Evolutionary conservation across 1,139 yeast genomes (phyloP).

Genomic region (Protomyces gravidus): DNA sequence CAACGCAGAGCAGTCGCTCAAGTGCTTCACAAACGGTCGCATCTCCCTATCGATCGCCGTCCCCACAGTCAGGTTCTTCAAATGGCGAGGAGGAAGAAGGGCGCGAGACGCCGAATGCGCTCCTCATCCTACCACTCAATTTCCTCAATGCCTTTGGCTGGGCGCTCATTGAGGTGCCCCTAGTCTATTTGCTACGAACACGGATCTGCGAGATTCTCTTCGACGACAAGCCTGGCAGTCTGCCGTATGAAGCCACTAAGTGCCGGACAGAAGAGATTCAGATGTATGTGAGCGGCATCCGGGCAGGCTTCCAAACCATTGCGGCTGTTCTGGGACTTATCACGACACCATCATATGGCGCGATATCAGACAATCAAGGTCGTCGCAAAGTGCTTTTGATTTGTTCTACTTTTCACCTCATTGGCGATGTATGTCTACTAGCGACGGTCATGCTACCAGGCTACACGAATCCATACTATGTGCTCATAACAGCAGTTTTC

Average conservation of each 20-base stretch:
- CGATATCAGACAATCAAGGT: slow-evolving; percentile 28
- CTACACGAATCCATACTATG: slow-evolving; percentile 18
- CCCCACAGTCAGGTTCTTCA: background rate
- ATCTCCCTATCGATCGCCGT: background rate
- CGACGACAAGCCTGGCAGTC: slow-evolving; percentile 18
- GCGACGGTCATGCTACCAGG: slow-evolving; percentile 23
- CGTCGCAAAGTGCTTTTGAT: slow-evolving; percentile 27
- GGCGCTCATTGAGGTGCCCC: slow-evolving; percentile 30
- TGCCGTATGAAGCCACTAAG: slow-evolving; percentile 20
- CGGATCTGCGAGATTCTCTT: slow-evolving; percentile 23
- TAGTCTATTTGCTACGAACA: slow-evolving; percentile 27
- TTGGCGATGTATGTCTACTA: slow-evolving; percentile 27
- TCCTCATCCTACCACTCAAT: slow-evolving; percentile 23
- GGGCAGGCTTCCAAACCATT: slow-evolving; percentile 28
- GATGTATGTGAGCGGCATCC: slow-evolving; percentile 26
- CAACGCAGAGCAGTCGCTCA: background rate
- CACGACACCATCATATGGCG: slow-evolving; percentile 29
- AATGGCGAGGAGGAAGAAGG: background rate
- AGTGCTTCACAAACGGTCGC: background rate
- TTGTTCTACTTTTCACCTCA: slow-evolving; percentile 14
- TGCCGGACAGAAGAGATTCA: slow-evolving; percentile 28
- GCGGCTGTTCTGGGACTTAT: slow-evolving; percentile 28
- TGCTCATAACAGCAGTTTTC: slow-evolving; percentile 25
- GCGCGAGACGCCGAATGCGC: slow-evolving; percentile 13
- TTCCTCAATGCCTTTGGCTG: slow-evolving; percentile 30